A percentile compares a stretch with the other conserved stretches of the same genome.
Conservation (phyloP, 1,284 basidiomycete genomes). For the Leucoagaricus sp. region DNA sequence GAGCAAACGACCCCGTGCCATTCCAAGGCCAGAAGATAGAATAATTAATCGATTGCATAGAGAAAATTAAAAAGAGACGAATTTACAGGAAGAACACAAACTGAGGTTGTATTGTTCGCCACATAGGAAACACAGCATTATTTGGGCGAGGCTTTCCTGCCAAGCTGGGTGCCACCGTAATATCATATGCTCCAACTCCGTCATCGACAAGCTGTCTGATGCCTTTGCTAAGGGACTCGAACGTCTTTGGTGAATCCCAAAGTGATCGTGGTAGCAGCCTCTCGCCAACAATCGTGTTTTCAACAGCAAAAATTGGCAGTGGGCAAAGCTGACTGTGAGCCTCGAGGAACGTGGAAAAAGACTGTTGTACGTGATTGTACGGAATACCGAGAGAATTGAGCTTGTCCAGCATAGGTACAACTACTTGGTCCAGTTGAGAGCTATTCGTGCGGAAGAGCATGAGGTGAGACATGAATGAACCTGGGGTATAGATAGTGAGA, state of each 20-base stretch:
- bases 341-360: neutral
- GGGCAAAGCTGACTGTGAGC: neutral
- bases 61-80: neutral
- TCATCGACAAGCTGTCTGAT: conserved; percentile 3
- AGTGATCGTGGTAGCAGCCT: conserved; percentile 9
- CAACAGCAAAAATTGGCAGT: neutral
- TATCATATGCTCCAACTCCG: neutral
- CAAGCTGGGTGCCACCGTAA: conserved; percentile 1
- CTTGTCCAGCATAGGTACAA: neutral
- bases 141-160: conserved; percentile 1
- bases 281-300: conserved; percentile 2
- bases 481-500: neutral
- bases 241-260: neutral
- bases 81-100: neutral
- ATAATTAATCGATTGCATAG: neutral
- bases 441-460: conserved; percentile 6
- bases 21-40: conserved; percentile 2
- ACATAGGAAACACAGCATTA: conserved; percentile 16
- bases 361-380: neutral
- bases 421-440: neutral
- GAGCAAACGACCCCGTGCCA: neutral
- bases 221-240: neutral
- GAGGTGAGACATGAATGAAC: neutral
- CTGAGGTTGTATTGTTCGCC: conserved; percentile 10
- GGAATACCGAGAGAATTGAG: conserved; percentile 3